phyloP scores from a whole-genome alignment of 768 basidiomycete species.

The Omphalotus guepiniiformis region DNA sequence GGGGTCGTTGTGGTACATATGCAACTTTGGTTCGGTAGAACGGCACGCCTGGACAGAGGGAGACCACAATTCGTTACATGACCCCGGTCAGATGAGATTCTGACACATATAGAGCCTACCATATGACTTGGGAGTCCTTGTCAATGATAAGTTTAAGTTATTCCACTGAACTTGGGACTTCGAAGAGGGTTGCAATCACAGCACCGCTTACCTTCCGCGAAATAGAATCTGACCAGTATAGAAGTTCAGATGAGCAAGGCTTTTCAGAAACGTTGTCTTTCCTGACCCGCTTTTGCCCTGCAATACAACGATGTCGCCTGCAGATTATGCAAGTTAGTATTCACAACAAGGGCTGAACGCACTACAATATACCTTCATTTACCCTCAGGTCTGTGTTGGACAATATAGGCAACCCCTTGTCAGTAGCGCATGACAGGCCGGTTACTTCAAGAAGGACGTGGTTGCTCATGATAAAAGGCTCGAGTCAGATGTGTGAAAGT shows the following conservation, averaged over 20 bases:
- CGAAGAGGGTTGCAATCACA: background rate
- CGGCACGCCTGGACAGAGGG: conserved; percentile 55
- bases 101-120: conserved; percentile 36
- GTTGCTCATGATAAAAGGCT: background rate
- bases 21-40: conserved; percentile 72
- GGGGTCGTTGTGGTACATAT: conserved; percentile 87
- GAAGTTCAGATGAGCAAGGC: conserved; percentile 72
- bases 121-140: conserved; percentile 46
- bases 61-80: too few species aligned
- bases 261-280: conserved; percentile 80
- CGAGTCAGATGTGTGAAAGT: too few species aligned
- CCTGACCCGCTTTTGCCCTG: conserved; percentile 80
- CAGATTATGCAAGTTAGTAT: background rate
- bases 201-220: conserved; percentile 54
- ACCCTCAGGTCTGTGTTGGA: conserved; percentile 57
- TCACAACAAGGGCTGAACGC: background rate
- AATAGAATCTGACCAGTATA: conserved; percentile 64
- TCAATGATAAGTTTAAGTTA: background rate
- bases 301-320: conserved; percentile 71
- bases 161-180: background rate
- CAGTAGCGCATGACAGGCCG: conserved; percentile 44
- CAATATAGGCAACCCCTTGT: conserved; percentile 50
- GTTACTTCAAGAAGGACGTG: conserved; percentile 46
- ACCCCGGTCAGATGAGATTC: too few species aligned
- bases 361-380: conserved; percentile 39